Evolutionary conservation across 169 alveolate species (phyloP).

Genomic region (Plasmodium fragile): DNA sequence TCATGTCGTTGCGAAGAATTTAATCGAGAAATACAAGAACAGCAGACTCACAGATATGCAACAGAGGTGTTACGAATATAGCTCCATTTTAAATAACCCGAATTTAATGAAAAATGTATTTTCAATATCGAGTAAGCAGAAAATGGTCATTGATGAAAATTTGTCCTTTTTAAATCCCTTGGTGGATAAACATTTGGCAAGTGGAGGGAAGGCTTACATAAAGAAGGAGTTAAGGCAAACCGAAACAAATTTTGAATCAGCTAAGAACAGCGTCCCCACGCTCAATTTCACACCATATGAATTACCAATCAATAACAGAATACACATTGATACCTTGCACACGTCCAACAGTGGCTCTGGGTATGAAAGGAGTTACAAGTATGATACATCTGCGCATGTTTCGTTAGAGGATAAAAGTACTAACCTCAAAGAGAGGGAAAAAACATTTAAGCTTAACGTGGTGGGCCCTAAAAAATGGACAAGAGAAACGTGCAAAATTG

Average conservation of each 20-base stretch:
- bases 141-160: constrained; percentile 42
- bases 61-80: constrained; percentile 72
- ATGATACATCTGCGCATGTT: background rate
- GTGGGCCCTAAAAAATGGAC: constrained; percentile 77
- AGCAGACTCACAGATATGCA: constrained; percentile 59
- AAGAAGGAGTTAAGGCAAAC: constrained; percentile 52
- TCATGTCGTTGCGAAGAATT: constrained; percentile 59
- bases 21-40: constrained; percentile 67
- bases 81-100: constrained; percentile 56
- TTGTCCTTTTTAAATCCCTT: constrained; percentile 58
- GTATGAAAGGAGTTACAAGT: constrained; percentile 27
- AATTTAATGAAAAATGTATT: constrained; percentile 54
- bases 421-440: constrained; percentile 33
- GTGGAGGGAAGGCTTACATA: constrained; percentile 66
- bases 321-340: constrained; percentile 21
- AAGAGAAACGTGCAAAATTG: constrained; percentile 22
- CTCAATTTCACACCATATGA: constrained; percentile 73
- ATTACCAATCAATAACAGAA: constrained; percentile 55
- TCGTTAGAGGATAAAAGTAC: background rate
- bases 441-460: constrained; percentile 47
- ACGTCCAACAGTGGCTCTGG: background rate
- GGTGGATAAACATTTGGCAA: constrained; percentile 54
- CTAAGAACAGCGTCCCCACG: constrained; percentile 13
- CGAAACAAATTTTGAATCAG: constrained; percentile 14
- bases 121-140: constrained; percentile 22